Evolutionary conservation across 2,329 filamentous ascomycete genomes (phyloP).

Genomic region (Fusarium miscanthi): DNA sequence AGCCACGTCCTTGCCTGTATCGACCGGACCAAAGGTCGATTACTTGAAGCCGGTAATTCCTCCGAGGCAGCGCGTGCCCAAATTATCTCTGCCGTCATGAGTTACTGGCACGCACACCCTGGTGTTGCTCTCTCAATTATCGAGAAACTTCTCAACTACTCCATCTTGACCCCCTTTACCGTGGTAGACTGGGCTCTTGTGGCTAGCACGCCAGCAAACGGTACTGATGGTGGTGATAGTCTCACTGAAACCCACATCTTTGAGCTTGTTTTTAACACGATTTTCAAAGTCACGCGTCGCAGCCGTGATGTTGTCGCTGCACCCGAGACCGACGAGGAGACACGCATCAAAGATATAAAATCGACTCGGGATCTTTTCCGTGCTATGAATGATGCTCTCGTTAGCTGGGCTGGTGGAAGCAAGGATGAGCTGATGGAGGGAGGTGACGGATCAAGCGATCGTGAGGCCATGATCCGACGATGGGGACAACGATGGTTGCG

Average conservation of each 20-base stretch:
- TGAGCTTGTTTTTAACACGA: slow-evolving; percentile 89
- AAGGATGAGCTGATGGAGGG: slow-evolving; percentile 81
- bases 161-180: slow-evolving; percentile 85
- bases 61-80: slow-evolving; percentile 83
- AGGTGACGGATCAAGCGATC: slow-evolving; percentile 67
- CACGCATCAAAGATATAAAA: slow-evolving; percentile 74
- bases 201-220: slow-evolving; percentile 61
- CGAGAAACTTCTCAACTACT: slow-evolving; percentile 97
- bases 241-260: slow-evolving; percentile 83
- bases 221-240: slow-evolving; percentile 67
- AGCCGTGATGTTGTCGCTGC: slow-evolving; percentile 81
- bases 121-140: slow-evolving; percentile 92
- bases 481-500: slow-evolving; percentile 91
- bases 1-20: slow-evolving; percentile 97
- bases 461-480: slow-evolving; percentile 73
- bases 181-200: slow-evolving; percentile 92
- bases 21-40: slow-evolving; percentile 90
- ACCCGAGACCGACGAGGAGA: slow-evolving; percentile 71
- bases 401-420: slow-evolving; percentile 76
- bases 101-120: slow-evolving; percentile 93
- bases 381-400: slow-evolving; percentile 81
- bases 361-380: slow-evolving; percentile 84
- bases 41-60: slow-evolving; percentile 80
- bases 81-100: slow-evolving; percentile 89
- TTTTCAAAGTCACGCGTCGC: slow-evolving; percentile 88